phyloP scores from a whole-genome alignment of 1,139 yeast species.

The Geotrichum histeridarum region DNA sequence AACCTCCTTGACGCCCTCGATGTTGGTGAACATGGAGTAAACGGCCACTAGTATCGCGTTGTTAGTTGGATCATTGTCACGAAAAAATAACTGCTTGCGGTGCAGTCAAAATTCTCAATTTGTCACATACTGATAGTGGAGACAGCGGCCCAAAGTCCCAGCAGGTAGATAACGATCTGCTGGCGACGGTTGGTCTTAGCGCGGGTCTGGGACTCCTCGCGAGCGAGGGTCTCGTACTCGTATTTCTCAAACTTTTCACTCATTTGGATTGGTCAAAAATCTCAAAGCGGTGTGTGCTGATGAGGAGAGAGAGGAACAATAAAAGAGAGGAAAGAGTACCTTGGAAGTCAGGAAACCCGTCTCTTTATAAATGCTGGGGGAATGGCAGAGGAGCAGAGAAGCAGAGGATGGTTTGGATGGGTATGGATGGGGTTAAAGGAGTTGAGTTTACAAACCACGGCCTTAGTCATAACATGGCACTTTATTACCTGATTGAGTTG shows the following conservation, averaged over 20 bases:
- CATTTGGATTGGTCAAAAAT: background rate
- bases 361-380: too few species aligned
- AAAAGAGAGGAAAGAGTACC: background rate
- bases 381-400: too few species aligned
- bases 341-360: too few species aligned
- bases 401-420: too few species aligned
- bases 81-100: background rate
- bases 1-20: background rate
- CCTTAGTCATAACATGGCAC: too few species aligned
- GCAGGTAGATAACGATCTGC: slow-evolving; percentile 9
- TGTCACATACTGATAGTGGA: slow-evolving; percentile 7
- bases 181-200: slow-evolving; percentile 11
- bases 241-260: slow-evolving; percentile 1
- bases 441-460: too few species aligned
- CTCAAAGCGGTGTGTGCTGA: background rate
- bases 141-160: slow-evolving; percentile 16
- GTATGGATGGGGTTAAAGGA: too few species aligned
- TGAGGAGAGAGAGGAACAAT: background rate
- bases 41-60: background rate
- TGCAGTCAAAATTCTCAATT: background rate
- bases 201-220: background rate
- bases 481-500: too few species aligned
- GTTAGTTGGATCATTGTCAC: background rate
- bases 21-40: slow-evolving; percentile 1
- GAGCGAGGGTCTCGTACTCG: background rate